Evolutionary conservation across 169 alveolate genomes (phyloP).

Genomic region (Cryptosporidium ubiquitum): DNA sequence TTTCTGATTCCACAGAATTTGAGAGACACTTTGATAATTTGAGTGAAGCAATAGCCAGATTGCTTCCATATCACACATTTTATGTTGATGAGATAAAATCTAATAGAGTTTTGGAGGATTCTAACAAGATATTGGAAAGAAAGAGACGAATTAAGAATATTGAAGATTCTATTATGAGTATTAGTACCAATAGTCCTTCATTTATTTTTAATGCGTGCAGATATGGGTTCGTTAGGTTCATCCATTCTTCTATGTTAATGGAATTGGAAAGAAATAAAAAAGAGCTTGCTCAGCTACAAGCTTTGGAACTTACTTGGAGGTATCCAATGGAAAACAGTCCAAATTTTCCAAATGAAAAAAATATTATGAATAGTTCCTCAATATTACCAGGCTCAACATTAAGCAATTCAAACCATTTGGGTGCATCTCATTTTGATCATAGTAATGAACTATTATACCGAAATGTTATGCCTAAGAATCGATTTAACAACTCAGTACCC

Average conservation of each 20-base stretch:
- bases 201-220: slow-evolving; percentile 47
- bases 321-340: slow-evolving; percentile 47
- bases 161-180: slow-evolving; percentile 15
- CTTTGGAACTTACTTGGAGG: slow-evolving; percentile 56
- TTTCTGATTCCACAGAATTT: slow-evolving; percentile 69
- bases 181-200: slow-evolving; percentile 11
- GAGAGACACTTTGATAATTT: slow-evolving; percentile 58
- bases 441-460: not conserved
- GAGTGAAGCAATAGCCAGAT: slow-evolving; percentile 59
- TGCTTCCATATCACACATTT: slow-evolving; percentile 61
- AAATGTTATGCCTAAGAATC: not conserved
- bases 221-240: slow-evolving; percentile 31
- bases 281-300: slow-evolving; percentile 54
- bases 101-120: slow-evolving; percentile 3
- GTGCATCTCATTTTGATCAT: not conserved
- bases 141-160: slow-evolving; percentile 33
- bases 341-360: not conserved
- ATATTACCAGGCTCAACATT: not conserved
- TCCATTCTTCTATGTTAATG: slow-evolving; percentile 38
- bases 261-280: slow-evolving; percentile 45
- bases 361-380: not conserved
- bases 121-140: slow-evolving; percentile 1
- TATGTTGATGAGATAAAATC: slow-evolving; percentile 52
- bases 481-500: not conserved
- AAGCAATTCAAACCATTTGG: not conserved